Evolutionary conservation across 2,329 filamentous ascomycete genomes (phyloP).

Genomic region (Arthrobotrys sinensis): DNA sequence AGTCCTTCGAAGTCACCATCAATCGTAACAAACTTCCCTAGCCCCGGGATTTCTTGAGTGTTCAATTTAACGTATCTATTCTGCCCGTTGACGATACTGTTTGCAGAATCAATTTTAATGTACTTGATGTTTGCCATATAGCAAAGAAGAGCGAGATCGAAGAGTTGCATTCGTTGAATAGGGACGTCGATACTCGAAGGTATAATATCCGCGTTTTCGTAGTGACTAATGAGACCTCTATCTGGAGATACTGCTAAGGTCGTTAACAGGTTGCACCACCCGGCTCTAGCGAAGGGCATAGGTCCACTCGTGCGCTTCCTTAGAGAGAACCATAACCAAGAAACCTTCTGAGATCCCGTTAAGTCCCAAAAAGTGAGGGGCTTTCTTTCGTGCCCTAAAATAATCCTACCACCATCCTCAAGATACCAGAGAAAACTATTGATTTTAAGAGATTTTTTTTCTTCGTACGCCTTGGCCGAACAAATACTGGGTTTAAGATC

Average conservation of each 20-base stretch:
- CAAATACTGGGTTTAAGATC: background rate
- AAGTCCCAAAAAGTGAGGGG: slow-evolving; percentile 1
- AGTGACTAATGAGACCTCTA: background rate
- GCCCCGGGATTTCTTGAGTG: slow-evolving; percentile 33
- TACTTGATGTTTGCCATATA: slow-evolving; percentile 44
- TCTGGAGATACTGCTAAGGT: background rate
- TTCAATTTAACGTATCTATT: slow-evolving; percentile 30
- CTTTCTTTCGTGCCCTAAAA: background rate
- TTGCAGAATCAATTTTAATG: background rate
- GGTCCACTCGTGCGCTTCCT: background rate
- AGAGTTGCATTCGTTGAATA: slow-evolving; percentile 19
- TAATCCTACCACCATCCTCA: slow-evolving; percentile 5
- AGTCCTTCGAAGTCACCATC: slow-evolving; percentile 35
- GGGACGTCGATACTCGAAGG: slow-evolving; percentile 40
- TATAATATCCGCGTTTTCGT: slow-evolving; percentile 46
- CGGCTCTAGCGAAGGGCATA: slow-evolving; percentile 24
- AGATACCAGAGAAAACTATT: slow-evolving; percentile 2
- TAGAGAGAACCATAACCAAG: slow-evolving; percentile 29
- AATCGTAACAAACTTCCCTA: slow-evolving; percentile 31
- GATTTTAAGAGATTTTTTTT: background rate
- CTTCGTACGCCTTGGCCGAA: background rate
- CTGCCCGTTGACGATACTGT: slow-evolving; percentile 15
- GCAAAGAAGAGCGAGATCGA: slow-evolving; percentile 33
- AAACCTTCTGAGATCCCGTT: slow-evolving; percentile 7
- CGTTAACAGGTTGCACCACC: slow-evolving; percentile 38